phyloP scores from a whole-genome alignment of 257 asterid species.

The Primulina tabacum region DNA sequence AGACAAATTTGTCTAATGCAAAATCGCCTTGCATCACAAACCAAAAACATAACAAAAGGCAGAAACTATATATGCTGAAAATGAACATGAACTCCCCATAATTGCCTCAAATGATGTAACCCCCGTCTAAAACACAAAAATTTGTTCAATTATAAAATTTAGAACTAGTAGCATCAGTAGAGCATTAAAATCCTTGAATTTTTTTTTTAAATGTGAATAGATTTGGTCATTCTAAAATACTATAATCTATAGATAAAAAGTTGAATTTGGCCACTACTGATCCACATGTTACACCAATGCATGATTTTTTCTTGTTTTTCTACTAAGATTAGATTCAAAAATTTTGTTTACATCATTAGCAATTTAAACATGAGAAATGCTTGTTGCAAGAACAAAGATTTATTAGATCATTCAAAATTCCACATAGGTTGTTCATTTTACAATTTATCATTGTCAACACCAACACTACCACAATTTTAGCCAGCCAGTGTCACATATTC shows the following conservation, averaged over 20 bases:
- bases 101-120: neutral
- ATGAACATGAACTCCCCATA: neutral
- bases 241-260: neutral
- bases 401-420: neutral
- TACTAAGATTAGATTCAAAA: neutral
- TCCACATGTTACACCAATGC: too few species aligned
- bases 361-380: neutral
- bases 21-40: conserved; percentile 21
- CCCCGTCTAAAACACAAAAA: neutral
- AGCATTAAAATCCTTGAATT: neutral
- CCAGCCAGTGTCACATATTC: neutral
- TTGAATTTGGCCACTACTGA: too few species aligned
- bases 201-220: neutral
- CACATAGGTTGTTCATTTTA: neutral
- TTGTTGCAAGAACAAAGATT: neutral
- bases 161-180: neutral
- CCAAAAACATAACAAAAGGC: neutral
- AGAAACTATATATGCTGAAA: conserved; percentile 14
- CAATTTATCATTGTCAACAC: conserved; percentile 5
- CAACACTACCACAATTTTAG: conserved; percentile 6
- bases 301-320: too few species aligned
- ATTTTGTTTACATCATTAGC: neutral
- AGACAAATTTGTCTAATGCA: conserved; percentile 27
- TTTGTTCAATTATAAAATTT: neutral
- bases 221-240: neutral